Evolutionary conservation across 176 grass and related monocot species (phyloP).

Genomic region (Musa beccarii): DNA sequence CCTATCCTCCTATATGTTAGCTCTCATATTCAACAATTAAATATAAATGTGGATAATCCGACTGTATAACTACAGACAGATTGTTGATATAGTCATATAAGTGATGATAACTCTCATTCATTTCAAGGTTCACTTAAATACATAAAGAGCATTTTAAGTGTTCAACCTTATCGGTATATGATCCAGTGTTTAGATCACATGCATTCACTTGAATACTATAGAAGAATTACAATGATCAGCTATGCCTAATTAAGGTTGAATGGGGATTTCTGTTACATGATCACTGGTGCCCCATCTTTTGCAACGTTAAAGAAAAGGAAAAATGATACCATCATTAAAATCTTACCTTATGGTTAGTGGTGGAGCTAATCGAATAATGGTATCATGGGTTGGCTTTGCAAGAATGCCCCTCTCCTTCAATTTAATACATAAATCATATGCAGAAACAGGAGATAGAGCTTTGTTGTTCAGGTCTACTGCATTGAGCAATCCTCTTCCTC

Average conservation of each 20-base stretch:
- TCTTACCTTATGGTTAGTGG: constrained; percentile 70
- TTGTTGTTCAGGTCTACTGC: constrained; percentile 71
- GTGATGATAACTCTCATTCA: too few species aligned
- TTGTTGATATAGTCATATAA: too few species aligned
- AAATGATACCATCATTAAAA: background rate
- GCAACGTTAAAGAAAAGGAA: background rate
- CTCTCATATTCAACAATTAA: too few species aligned
- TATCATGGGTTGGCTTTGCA: constrained; percentile 89
- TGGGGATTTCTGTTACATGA: background rate
- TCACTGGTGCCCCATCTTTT: background rate
- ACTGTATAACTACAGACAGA: too few species aligned
- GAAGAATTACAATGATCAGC: background rate
- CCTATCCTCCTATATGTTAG: too few species aligned
- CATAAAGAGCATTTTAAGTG: too few species aligned
- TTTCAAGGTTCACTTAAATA: too few species aligned
- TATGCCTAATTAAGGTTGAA: too few species aligned
- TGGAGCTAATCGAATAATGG: constrained; percentile 85
- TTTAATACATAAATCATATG: constrained; percentile 92
- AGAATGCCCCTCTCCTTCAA: constrained; percentile 94
- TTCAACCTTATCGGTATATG: background rate
- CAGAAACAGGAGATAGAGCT: constrained; percentile 60
- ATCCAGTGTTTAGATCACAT: background rate
- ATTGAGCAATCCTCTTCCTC: constrained; percentile 83
- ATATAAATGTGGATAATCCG: too few species aligned
- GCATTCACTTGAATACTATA: background rate